These are phyloP conservation scores for Alternaria sp. DNA, from an alignment of 2,329 filamentous ascomycete genomes.

Conservation along the genomic window DNA sequence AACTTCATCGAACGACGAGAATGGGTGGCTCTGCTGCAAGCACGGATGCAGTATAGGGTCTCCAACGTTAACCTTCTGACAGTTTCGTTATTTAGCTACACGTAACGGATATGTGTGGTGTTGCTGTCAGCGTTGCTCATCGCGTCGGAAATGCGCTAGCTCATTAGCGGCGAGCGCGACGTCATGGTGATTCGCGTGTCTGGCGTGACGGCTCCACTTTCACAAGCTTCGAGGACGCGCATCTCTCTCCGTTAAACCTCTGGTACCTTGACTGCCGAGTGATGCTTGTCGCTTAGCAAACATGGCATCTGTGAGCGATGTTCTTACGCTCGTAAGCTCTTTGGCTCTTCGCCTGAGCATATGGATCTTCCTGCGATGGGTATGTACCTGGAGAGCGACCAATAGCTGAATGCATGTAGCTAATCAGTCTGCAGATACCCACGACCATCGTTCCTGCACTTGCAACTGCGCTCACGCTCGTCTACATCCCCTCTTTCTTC, in stretches of 20 bases:
- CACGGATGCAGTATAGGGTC: too few relatives aligned
- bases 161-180: conserved; percentile 6
- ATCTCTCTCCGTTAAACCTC: conserved; percentile 5
- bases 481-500: conserved; percentile 73
- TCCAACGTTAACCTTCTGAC: too few relatives aligned
- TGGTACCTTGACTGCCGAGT: conserved; percentile 9
- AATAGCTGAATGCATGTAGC: conserved; percentile 8
- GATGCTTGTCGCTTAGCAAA: conserved; percentile 24
- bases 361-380: conserved; percentile 71
- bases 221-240: conserved; percentile 18
- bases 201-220: conserved; percentile 15
- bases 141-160: not conserved
- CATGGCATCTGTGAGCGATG: conserved; percentile 49
- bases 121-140: not conserved
- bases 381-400: conserved; percentile 44
- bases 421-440: conserved; percentile 37
- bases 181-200: conserved; percentile 18
- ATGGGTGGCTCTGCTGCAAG: too few relatives aligned
- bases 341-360: conserved; percentile 60
- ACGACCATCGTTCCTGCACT: conserved; percentile 54
- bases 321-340: conserved; percentile 55
- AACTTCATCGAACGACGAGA: too few relatives aligned
- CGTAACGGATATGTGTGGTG: not conserved
- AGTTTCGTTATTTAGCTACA: too few relatives aligned
- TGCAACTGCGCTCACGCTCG: conserved; percentile 69